Percentiles rank a stretch among this genome's conserved stretches.
Conservation (phyloP, 2,329 filamentous ascomycete genomes). For the Aureobasidium vineae region DNA sequence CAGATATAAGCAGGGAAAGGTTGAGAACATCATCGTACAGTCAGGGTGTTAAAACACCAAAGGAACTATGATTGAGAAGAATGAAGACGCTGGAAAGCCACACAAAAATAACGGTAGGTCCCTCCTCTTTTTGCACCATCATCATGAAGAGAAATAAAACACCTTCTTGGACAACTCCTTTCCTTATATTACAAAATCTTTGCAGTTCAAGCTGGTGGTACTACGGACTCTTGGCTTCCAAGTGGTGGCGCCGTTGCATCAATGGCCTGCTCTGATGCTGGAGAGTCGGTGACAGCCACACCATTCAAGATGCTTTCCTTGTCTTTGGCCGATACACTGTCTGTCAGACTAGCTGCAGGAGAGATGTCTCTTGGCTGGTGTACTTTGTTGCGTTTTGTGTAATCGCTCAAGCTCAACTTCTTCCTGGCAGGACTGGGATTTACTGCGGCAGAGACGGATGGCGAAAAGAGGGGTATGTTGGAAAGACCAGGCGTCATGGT, state of each 20-base stretch:
- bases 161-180: not conserved
- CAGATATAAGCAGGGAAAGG: not conserved
- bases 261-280: not conserved
- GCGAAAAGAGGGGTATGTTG: conserved; percentile 35
- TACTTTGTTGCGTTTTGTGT: conserved; percentile 46
- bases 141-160: conserved; percentile 1
- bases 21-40: conserved; percentile 7
- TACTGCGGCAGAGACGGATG: conserved; percentile 44
- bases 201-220: conserved; percentile 10
- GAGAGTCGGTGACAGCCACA: conserved; percentile 14
- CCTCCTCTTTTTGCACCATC: conserved; percentile 4
- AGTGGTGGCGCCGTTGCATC: not conserved
- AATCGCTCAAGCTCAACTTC: conserved; percentile 54
- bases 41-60: not conserved
- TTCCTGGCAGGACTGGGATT: conserved; percentile 46
- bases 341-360: conserved; percentile 15
- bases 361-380: conserved; percentile 28
- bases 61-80: conserved; percentile 12
- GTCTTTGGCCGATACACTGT: conserved; percentile 23
- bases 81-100: conserved; percentile 21
- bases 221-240: conserved; percentile 8
- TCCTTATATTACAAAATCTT: conserved; percentile 10
- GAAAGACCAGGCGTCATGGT: conserved; percentile 29
- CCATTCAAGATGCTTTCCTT: conserved; percentile 17
- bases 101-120: conserved; percentile 5